A percentile compares a stretch with the other conserved stretches of the same genome.
These are phyloP conservation scores for Sugiyamaella pinicola DNA, from an alignment of 1,139 yeast genomes.

Conservation along the genomic window DNA sequence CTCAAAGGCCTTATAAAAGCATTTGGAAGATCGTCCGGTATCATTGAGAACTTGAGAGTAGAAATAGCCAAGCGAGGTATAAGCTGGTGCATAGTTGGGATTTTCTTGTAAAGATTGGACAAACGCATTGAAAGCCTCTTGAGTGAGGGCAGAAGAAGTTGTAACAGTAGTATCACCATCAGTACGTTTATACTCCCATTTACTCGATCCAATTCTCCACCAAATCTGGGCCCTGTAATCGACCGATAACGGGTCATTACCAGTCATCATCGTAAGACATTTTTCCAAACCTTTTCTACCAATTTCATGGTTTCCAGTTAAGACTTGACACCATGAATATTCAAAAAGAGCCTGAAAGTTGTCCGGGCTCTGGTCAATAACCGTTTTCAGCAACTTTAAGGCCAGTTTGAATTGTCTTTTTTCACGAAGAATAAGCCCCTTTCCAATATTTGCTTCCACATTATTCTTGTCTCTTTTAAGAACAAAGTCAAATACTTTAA, in stretches of 20 bases:
- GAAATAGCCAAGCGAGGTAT: conserved; percentile 74
- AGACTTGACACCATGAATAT: conserved; percentile 76
- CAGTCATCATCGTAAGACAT: conserved; percentile 51
- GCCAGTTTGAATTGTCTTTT: conserved; percentile 62
- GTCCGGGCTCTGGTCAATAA: conserved; percentile 53
- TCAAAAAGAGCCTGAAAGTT: conserved; percentile 68
- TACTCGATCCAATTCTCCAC: conserved; percentile 76
- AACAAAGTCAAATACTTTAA: conserved; percentile 67
- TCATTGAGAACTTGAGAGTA: conserved; percentile 64
- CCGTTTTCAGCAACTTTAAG: conserved; percentile 52
- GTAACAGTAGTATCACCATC: background rate
- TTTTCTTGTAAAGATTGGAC: conserved; percentile 65
- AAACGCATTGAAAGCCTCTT: conserved; percentile 54
- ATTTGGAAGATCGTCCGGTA: conserved; percentile 70
- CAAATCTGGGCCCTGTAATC: conserved; percentile 61
- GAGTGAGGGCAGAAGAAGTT: background rate
- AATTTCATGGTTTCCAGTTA: conserved; percentile 50
- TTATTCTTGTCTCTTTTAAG: conserved; percentile 54
- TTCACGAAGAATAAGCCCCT: conserved; percentile 75
- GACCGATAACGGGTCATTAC: conserved; percentile 54
- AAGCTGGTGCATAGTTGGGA: conserved; percentile 71
- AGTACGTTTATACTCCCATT: conserved; percentile 41
- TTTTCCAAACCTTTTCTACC: conserved; percentile 58
- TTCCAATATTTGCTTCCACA: conserved; percentile 72
- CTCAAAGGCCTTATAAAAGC: conserved; percentile 89